Percentiles rank a stretch among this genome's conserved stretches.
Conservation (phyloP, 2,329 filamentous ascomycete genomes). For the Phyllosticta citrichinensis region DNA sequence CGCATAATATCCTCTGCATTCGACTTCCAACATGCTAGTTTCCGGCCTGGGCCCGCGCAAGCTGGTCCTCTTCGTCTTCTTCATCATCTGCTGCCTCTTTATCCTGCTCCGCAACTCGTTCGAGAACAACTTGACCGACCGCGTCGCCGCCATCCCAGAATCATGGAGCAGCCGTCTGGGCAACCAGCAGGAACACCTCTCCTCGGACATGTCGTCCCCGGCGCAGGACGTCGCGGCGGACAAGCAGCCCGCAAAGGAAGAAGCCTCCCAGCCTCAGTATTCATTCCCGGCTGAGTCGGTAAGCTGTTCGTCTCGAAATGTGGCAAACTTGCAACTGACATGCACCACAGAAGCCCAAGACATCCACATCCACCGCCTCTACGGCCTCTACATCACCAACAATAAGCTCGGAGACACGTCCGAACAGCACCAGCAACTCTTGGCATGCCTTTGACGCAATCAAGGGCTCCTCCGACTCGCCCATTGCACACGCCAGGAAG, state of each 20-base stretch:
- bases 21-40: conserved; percentile 5
- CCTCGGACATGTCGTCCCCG: conserved; percentile 1
- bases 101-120: conserved; percentile 9
- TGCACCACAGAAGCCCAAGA: not conserved
- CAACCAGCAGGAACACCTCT: conserved; percentile 4
- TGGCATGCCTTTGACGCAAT: conserved; percentile 10
- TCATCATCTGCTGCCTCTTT: conserved; percentile 12
- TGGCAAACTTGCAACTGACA: not conserved
- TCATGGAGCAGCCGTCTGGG: not conserved
- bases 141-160: conserved; percentile 2
- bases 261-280: conserved; percentile 1
- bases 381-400: not conserved
- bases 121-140: conserved; percentile 2
- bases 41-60: conserved; percentile 11
- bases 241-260: conserved; percentile 1
- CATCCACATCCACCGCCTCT: conserved; percentile 2
- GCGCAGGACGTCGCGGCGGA: conserved; percentile 8
- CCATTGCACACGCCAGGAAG: conserved; percentile 5
- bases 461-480: not conserved
- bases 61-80: conserved; percentile 10
- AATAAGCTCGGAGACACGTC: not conserved
- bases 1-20: not conserved
- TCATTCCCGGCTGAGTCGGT: conserved; percentile 5
- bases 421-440: not conserved
- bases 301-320: not conserved